A percentile compares a stretch with the other conserved stretches of the same genome.
phyloP scores from a whole-genome alignment of 2,329 filamentous ascomycete genomes.

The Colletotrichum horii region DNA sequence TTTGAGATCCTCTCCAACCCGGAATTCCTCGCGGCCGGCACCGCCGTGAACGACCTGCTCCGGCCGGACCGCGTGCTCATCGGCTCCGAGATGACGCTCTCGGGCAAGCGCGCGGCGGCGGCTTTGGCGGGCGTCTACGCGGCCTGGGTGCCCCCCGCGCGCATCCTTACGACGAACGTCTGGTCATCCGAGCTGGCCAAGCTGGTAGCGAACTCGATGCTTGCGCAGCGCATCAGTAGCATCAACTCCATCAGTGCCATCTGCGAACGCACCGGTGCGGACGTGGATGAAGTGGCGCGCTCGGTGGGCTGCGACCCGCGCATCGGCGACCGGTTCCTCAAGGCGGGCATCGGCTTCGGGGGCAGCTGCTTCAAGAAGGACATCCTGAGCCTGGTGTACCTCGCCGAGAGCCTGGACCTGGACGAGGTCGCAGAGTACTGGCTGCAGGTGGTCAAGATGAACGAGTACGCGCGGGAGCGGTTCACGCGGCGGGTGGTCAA shows the following conservation, averaged over 20 bases:
- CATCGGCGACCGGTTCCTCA: constrained; percentile 75
- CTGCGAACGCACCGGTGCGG: constrained; percentile 76
- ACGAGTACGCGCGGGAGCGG: constrained; percentile 73
- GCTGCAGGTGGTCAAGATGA: constrained; percentile 75
- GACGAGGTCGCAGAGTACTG: constrained; percentile 78
- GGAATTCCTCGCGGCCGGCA: constrained; percentile 81
- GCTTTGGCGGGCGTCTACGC: constrained; percentile 71
- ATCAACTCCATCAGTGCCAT: constrained; percentile 82
- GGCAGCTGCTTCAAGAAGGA: constrained; percentile 86
- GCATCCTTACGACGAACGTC: constrained; percentile 74
- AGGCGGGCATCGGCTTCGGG: constrained; percentile 78
- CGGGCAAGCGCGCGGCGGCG: constrained; percentile 66
- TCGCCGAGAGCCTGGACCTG: constrained; percentile 72
- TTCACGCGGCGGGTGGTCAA: constrained; percentile 71
- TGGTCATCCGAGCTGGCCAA: constrained; percentile 83
- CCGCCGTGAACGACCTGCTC: constrained; percentile 73
- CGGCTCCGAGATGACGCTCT: constrained; percentile 65
- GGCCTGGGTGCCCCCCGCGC: constrained; percentile 70
- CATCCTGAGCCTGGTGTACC: constrained; percentile 75
- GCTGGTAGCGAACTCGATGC: constrained; percentile 79
- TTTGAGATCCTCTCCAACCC: constrained; percentile 84
- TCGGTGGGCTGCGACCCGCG: constrained; percentile 72
- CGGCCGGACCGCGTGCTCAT: constrained; percentile 77
- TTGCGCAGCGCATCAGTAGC: constrained; percentile 80
- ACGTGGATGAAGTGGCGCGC: constrained; percentile 72